phyloP scores from a whole-genome alignment of 106 monocot genomes.

The Platanthera guangdongensis region DNA sequence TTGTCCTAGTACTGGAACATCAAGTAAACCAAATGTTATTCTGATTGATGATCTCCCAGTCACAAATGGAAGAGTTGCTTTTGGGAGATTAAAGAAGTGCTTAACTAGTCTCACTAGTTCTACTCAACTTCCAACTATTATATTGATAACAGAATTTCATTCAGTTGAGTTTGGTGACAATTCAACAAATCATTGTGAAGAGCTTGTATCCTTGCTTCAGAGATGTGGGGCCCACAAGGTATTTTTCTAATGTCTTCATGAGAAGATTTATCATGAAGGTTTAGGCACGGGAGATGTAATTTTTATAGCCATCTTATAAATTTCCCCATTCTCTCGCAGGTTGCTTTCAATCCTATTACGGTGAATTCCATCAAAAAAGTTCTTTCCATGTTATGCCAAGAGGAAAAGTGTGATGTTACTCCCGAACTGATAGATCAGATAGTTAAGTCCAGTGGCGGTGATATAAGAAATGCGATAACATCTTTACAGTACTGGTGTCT shows the following conservation, averaged over 20 bases:
- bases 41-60: slow-evolving; percentile 93
- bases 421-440: slow-evolving; percentile 50
- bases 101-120: slow-evolving; percentile 47
- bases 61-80: slow-evolving; percentile 66
- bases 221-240: slow-evolving; percentile 87
- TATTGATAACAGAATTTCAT: slow-evolving; percentile 67
- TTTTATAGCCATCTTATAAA: not conserved
- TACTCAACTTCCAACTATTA: slow-evolving; percentile 66
- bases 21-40: slow-evolving; percentile 49
- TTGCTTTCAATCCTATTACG: slow-evolving; percentile 77
- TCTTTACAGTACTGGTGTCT: slow-evolving; percentile 80
- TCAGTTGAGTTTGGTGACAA: slow-evolving; percentile 45
- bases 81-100: slow-evolving; percentile 63
- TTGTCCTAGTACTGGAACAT: slow-evolving; percentile 19
- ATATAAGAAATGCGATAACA: slow-evolving; percentile 88
- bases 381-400: slow-evolving; percentile 52
- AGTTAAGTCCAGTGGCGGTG: slow-evolving; percentile 73
- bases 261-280: not conserved
- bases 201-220: slow-evolving; percentile 53
- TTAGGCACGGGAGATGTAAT: not conserved
- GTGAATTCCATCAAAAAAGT: slow-evolving; percentile 80
- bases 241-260: slow-evolving; percentile 1
- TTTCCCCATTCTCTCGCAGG: slow-evolving; percentile 31
- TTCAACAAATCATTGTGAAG: slow-evolving; percentile 35
- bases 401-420: slow-evolving; percentile 54